Evolutionary conservation across 2,329 filamentous ascomycete genomes (phyloP), one percentile per base, ranked within the genome.

Genomic region (Hirsutella rhossiliensis): DNA sequence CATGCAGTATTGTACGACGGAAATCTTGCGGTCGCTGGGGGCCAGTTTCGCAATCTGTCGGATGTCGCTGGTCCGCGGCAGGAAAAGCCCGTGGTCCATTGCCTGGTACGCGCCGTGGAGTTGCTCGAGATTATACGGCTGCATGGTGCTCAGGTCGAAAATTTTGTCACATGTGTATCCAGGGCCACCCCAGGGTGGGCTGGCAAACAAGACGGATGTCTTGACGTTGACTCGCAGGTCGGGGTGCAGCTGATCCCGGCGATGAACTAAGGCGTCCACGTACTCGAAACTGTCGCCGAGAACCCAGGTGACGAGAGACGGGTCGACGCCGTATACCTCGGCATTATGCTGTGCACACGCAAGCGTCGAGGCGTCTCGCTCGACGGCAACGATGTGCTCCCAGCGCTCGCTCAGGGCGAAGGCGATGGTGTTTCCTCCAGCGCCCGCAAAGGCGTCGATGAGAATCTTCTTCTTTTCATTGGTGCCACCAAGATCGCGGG

Each of bases 321-420:
- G 75, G 3, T 69, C 67, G 0, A 95, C 84, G 4, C 83, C 89
- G 59, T 96, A 94, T 39, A 97, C 68, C 44, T 78, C 71, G 8
- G 92, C 88, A 60, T 98, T 98, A 60, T 94, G 81, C 66, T 94
- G 89, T 23, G 88, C 92, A 63, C 94, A 98, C 39, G 82, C 81
- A 7, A 98, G 73, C 1, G 85, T 87, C 11, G 80, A 75, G 4
- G 80, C 70, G 55, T 97, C 82, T 53, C 82, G 84, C 65, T 98
- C 92, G 52, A 98, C 83, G 37, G 85, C 87, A 58, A 97, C 87
- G 50, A 98, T 78, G 50, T 78, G 81, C 42, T 80, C 76, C 84
- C 87, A 98, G 50, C 80, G 78, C 18, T 75, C 78, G 1, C 82
- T 86, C 11, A 81, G 74, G 17, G 92, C 90, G 54, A 98, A 94